These are phyloP conservation scores for Tetracladium setigerum DNA, from an alignment of 495 filamentous ascomycete genomes.

Conservation along the genomic window DNA sequence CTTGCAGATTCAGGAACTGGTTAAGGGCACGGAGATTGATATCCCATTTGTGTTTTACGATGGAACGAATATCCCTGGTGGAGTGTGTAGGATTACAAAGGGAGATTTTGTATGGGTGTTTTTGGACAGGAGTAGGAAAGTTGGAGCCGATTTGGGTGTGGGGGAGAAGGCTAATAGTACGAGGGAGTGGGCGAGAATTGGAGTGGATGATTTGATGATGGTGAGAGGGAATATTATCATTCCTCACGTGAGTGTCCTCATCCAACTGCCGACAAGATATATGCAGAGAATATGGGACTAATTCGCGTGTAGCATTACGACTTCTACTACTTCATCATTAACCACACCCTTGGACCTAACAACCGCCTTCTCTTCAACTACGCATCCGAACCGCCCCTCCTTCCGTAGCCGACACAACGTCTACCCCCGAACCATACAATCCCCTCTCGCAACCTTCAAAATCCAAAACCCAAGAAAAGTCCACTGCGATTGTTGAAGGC, in stretches of 20 bases:
- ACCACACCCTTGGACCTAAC: slow-evolving; percentile 65
- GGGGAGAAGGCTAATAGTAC: slow-evolving; percentile 55
- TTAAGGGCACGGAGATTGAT: slow-evolving; percentile 82
- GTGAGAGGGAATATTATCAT: slow-evolving; percentile 90
- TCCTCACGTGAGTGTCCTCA: slow-evolving; percentile 65
- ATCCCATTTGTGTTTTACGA: slow-evolving; percentile 98
- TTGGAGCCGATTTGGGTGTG: slow-evolving; percentile 75
- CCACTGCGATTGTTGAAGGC: slow-evolving; percentile 48
- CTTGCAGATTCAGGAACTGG: slow-evolving; percentile 68
- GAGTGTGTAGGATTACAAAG: slow-evolving; percentile 79
- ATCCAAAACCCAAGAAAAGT: slow-evolving; percentile 22
- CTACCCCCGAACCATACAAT: slow-evolving; percentile 23
- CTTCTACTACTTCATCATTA: slow-evolving; percentile 93
- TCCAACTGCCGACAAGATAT: neutral
- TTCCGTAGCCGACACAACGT: neutral
- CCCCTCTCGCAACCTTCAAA: slow-evolving; percentile 38
- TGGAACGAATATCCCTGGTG: slow-evolving; percentile 87
- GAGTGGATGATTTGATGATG: slow-evolving; percentile 94
- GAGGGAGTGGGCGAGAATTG: slow-evolving; percentile 86
- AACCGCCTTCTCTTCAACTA: slow-evolving; percentile 75
- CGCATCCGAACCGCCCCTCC: slow-evolving; percentile 42
- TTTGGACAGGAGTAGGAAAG: slow-evolving; percentile 81
- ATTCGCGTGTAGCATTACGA: slow-evolving; percentile 69
- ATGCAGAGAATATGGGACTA: slow-evolving; percentile 1
- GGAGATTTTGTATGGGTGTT: slow-evolving; percentile 89